Evolutionary conservation across 208 protist genomes (phyloP), one percentile per base, ranked within the genome.

Genomic region (Balamuthia mandrillaris): DNA sequence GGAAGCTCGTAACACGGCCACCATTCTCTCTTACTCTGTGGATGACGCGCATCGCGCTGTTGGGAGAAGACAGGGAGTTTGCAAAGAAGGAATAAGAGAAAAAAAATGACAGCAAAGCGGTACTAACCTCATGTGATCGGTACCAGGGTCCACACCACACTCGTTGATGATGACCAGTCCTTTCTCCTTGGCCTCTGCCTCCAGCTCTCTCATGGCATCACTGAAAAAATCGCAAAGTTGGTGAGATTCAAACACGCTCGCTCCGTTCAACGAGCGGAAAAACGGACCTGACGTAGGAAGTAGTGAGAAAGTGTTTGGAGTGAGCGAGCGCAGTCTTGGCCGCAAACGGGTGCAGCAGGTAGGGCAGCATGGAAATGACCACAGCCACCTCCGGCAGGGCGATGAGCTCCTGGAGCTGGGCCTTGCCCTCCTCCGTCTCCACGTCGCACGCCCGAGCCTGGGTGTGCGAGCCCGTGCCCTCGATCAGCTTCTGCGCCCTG

Each of bases 111-210:
- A n/a, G n/a, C 35, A n/a, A 63, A 63, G 21, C 35, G 24, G 35
- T 16, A 3, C 21, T 5, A 41, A 78, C 68, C 68, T 78, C 10
- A 94, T 58, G 86, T 96, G 94, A 86, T 96, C 94, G 35, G 93
- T 92, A 47, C 94, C 94, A 49, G 94, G 94, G 68, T 96, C 94
- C 2, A 96, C 70, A n/a, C 94, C 94, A 60, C 88, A 91, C 86
- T 96, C 93, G 58, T 93, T 94, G 39, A 96, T 65, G 18, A 94
- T 60, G 4, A 81, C 86, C 12, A 96, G 16, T 44, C 85, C 87
- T 0, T 37, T 81, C 21, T 81, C 81, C 45, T 84, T 70, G 9
- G 90, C 90, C 42, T 91, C 44, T 39, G 81, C 41, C 12, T 92
- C 31, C 1, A 94, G 81, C 39, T 47, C 18, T 44, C 82, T 37